Base-by-base conservation (phyloP, 208 protist genomes). In the Leishmania martiniquensis region DNA sequence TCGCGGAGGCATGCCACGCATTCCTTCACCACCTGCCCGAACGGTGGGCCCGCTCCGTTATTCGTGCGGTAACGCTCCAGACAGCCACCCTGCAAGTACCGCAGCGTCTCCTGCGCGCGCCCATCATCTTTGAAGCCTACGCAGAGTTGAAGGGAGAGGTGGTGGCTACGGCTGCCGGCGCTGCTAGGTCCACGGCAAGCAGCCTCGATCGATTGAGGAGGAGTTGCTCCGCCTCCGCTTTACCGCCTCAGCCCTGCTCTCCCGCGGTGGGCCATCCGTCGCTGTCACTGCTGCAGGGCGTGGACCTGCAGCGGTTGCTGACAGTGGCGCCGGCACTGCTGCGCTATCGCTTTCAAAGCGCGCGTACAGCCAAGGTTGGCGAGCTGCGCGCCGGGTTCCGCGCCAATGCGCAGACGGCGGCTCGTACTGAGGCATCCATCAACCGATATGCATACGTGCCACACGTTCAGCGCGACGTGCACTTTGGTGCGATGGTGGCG, bases 51-150 rank as follows among this genome's bases (percentile, higher is more conserved):
- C 70, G 72, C 42, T 75, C 81, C 13, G 63, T 90, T 12, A 51
- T 92, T 20, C 91, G 89, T 3, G 91, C 91, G 1, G 55, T 91
- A 17, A 83, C 88, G 29, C 83, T 95, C 72, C 91, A 95, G 84
- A 83, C 78, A 4, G 79, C 90, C 34, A 87, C 87, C 32, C 80
- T 84, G 76, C 74, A 83, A n/a, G 52, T 93, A 6, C 89, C 89
- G 25, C 59, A 72, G n/a, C 87, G 81, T n/a, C 59, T 91, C 2
- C 76, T 93, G 42, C 85, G 81, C 22, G 67, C 80, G 6, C 59
- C 71, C 20, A 60, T 77, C 34, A 51, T 91, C 72, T 86, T 91
- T 47, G 84, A 92, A 63, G 51, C 84, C 37, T 88, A 89, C 80
- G 76, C 68, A 44, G 91, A 95, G 75, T 72, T 93, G n/a, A 87